These are phyloP conservation scores for Leishmania tarentolae DNA, from an alignment of 208 protist genomes.

Conservation along the genomic window DNA sequence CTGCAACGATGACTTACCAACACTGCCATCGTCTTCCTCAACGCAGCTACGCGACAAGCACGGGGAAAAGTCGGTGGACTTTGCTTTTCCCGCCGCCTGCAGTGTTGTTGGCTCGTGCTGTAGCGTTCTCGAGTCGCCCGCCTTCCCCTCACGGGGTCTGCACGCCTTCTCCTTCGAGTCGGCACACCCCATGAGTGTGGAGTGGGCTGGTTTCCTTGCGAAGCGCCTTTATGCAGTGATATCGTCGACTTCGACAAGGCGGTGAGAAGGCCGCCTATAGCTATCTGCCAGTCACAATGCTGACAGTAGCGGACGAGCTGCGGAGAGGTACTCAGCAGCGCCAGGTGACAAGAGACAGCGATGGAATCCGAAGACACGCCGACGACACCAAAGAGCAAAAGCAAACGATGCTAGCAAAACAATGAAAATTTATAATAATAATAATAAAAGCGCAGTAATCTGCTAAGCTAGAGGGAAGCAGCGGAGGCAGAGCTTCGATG, in stretches of 20 bases:
- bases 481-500: neutral
- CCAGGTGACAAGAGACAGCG: neutral
- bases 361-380: neutral
- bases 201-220: too few relatives aligned
- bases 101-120: neutral
- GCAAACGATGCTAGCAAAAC: neutral
- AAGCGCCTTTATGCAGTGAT: neutral
- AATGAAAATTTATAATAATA: constrained; percentile 7
- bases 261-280: neutral
- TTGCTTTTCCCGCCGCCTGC: neutral
- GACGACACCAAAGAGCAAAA: neutral
- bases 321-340: neutral
- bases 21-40: neutral
- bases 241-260: neutral
- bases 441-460: constrained; percentile 14
- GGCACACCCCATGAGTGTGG: constrained; percentile 5
- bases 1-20: neutral
- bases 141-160: neutral
- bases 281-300: neutral
- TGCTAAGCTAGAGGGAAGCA: constrained; percentile 1
- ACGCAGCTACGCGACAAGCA: neutral
- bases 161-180: constrained; percentile 9
- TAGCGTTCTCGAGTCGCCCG: neutral
- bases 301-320: neutral
- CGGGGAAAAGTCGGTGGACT: neutral